Evolutionary conservation across 768 basidiomycete species (phyloP).

Genomic region (Lentinus tigrinus): DNA sequence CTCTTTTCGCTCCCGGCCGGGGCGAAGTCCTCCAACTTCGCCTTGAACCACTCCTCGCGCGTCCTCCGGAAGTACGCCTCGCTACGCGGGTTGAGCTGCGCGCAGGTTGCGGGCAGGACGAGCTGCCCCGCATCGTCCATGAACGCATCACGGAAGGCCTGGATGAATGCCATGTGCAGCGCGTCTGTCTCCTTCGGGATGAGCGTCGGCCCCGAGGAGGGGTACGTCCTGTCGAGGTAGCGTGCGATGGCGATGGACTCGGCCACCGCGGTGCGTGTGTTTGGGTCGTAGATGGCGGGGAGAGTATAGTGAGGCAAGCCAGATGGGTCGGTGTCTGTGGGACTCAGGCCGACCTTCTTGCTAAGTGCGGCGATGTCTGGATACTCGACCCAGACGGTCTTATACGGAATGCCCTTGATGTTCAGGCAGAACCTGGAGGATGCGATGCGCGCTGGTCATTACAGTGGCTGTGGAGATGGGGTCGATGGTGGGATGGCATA

Average conservation of each 20-base stretch:
- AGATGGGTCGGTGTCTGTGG: conserved; percentile 29
- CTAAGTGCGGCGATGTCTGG: conserved; percentile 43
- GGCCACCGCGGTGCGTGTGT: conserved; percentile 16
- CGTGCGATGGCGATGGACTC: conserved; percentile 29
- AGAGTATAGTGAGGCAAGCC: conserved; percentile 25
- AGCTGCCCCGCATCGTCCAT: neutral
- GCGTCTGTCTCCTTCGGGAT: conserved; percentile 32
- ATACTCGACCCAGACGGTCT: conserved; percentile 51
- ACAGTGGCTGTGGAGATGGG: too few species aligned
- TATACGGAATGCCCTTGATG: conserved; percentile 41
- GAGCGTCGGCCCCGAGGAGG: conserved; percentile 30
- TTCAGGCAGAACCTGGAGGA: conserved; percentile 31
- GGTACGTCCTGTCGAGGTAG: conserved; percentile 30
- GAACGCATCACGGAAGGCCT: conserved; percentile 14
- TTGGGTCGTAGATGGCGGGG: conserved; percentile 30
- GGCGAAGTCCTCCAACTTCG: conserved; percentile 35
- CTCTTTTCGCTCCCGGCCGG: conserved; percentile 22
- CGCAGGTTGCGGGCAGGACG: conserved; percentile 4
- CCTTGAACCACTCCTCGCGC: conserved; percentile 30
- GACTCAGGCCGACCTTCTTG: conserved; percentile 36
- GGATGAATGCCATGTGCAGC: conserved; percentile 26
- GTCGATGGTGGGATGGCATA: too few species aligned
- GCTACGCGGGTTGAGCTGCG: conserved; percentile 7
- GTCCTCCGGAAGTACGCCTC: conserved; percentile 32
- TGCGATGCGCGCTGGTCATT: too few species aligned